phyloP scores from a whole-genome alignment of 108 stramenopile genomes.

The Mediolabrus comicus region DNA sequence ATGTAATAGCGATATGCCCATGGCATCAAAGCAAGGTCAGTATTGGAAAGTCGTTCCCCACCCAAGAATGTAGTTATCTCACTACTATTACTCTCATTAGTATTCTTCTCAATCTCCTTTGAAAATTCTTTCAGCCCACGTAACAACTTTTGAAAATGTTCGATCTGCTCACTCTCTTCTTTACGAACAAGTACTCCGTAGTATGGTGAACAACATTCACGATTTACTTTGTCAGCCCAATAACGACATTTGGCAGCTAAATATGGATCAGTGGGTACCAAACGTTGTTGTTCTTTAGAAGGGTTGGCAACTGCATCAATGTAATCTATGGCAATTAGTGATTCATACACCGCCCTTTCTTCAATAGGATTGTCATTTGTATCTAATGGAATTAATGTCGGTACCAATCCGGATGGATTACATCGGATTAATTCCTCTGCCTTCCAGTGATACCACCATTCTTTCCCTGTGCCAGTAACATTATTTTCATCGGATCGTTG shows the following conservation, averaged over 20 bases:
- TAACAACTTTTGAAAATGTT: conserved; percentile 63
- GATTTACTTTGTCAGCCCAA: conserved; percentile 80
- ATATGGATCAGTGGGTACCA: conserved; percentile 72
- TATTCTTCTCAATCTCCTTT: conserved; percentile 57
- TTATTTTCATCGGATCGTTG: conserved; percentile 66
- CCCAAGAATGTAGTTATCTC: conserved; percentile 64
- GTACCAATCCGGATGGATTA: conserved; percentile 76
- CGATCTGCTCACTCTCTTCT: conserved; percentile 61
- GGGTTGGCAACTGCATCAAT: conserved; percentile 70
- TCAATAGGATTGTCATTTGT: conserved; percentile 42
- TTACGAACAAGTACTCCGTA: conserved; percentile 77
- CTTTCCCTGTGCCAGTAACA: conserved; percentile 72
- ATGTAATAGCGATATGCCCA: conserved; percentile 76
- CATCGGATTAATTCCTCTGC: conserved; percentile 64
- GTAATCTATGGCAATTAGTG: conserved; percentile 71
- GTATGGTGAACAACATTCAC: conserved; percentile 81
- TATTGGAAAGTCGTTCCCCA: conserved; percentile 55
- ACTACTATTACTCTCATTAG: conserved; percentile 35
- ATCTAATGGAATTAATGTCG: conserved; percentile 71
- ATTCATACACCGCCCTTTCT: conserved; percentile 66
- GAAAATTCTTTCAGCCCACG: conserved; percentile 65
- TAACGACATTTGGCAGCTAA: conserved; percentile 66
- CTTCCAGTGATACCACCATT: conserved; percentile 92
- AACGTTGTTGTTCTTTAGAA: conserved; percentile 33
- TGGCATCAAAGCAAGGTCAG: conserved; percentile 74